phyloP scores from a whole-genome alignment of 176 grass and related monocot genomes.

The Bonia amplexicaulis region DNA sequence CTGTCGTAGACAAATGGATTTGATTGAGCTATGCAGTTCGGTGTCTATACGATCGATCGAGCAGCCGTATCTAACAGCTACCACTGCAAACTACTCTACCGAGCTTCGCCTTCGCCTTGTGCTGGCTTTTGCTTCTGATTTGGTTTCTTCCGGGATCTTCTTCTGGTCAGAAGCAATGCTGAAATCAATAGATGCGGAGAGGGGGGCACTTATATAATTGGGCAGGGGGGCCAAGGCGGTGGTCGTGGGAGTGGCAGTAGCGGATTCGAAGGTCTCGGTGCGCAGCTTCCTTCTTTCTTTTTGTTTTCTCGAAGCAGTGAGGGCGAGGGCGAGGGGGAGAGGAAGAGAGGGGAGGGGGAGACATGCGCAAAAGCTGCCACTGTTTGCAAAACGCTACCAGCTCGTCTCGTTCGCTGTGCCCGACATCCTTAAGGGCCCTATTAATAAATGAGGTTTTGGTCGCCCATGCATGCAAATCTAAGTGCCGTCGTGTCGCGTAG shows the following conservation, averaged over 20 bases:
- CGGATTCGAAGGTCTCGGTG: slow-evolving; percentile 59
- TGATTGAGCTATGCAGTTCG: neutral
- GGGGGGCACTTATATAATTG: slow-evolving; percentile 37
- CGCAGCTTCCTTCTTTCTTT: slow-evolving; percentile 23
- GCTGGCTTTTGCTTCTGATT: slow-evolving; percentile 40
- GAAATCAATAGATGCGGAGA: slow-evolving; percentile 82
- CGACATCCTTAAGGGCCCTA: slow-evolving; percentile 74
- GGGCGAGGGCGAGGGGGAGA: neutral
- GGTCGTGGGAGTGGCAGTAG: slow-evolving; percentile 30
- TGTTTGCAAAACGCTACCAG: slow-evolving; percentile 44
- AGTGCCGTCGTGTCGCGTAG: slow-evolving; percentile 84
- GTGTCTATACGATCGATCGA: neutral
- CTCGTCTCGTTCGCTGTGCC: slow-evolving; percentile 38
- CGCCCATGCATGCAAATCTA: slow-evolving; percentile 70
- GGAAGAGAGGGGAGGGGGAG: slow-evolving; percentile 21
- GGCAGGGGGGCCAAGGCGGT: slow-evolving; percentile 5
- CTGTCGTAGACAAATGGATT: neutral
- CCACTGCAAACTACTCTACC: neutral
- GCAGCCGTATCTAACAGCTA: neutral
- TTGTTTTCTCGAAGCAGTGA: slow-evolving; percentile 27
- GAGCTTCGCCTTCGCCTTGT: neutral
- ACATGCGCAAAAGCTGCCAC: slow-evolving; percentile 99
- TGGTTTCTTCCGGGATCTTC: slow-evolving; percentile 71
- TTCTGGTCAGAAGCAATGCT: slow-evolving; percentile 59
- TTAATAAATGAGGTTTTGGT: slow-evolving; percentile 70